Evolutionary conservation across 768 basidiomycete genomes (phyloP), one percentile per base, ranked within the genome.

Genomic region (Coprinopsis strossmayeri): DNA sequence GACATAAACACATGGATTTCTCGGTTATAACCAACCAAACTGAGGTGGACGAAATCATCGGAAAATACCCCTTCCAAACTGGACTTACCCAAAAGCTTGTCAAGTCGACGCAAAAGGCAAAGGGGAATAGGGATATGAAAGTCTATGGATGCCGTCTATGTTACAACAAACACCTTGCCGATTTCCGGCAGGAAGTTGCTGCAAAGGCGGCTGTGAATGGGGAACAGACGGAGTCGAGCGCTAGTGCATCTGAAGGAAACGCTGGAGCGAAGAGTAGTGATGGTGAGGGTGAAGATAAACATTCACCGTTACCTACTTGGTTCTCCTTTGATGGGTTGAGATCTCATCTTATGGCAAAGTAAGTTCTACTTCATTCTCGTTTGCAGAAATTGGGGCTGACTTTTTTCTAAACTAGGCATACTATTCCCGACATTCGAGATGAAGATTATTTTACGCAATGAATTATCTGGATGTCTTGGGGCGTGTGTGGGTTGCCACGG

Each of bases 1-100:
- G 84, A n/a, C 84, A 87, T 53, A 71, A 78, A 0, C 56, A 63
- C 5, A 78, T 78, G 73, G 39, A 67, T 17, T 55, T 84, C 42
- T n/a, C 5, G 7, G 12, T 45, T 13, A 9, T 38, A 5, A 7
- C 17, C n/a, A 12, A 45, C 7, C 27, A 32, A 45, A 23, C 3
- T 5, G 27, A 15, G 17, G 25, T 17, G 10, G 17, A 5, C 5
- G 41, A 7, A 3, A 30, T 45, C 12, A 27, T 4, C n/a, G 28
- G n/a, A 27, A 28, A 20, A 15, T 45, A 45, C 43, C 25, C 28
- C 27, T 45, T 45, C 43, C 25, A 32, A 4, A 15, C 27, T n/a
- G 43, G 43, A 11, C 30, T 18, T 18, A 45, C 43, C 9, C 28
- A 32, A 27, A 9, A 27, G 7, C 43, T 45, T n/a, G 3, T 45